Evolutionary conservation across 2,329 filamentous ascomycete genomes (phyloP).

Genomic region (Achaetomium macrosporum): DNA sequence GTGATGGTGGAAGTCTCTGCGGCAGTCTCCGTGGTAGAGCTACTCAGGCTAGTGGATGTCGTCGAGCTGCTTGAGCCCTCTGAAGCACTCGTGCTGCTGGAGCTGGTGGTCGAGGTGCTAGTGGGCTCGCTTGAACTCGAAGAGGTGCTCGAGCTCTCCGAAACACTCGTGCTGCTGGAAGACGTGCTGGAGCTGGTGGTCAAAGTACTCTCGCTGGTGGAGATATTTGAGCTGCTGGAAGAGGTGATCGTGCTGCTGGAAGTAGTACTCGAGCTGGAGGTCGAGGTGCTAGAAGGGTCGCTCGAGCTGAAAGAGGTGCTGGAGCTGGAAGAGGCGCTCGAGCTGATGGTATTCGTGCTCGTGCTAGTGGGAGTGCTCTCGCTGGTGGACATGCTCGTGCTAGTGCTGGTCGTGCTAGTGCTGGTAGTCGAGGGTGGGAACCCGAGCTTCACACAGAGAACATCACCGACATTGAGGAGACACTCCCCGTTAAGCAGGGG

Average conservation of each 20-base stretch:
- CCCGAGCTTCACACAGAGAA: conserved; percentile 16
- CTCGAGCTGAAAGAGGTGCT: too few relatives aligned
- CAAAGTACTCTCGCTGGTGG: too few relatives aligned
- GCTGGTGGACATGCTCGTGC: too few relatives aligned
- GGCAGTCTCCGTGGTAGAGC: conserved; percentile 1
- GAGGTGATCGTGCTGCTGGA: conserved; percentile 1
- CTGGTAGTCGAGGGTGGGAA: conserved; percentile 6
- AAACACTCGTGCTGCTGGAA: too few relatives aligned
- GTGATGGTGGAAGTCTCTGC: conserved; percentile 23
- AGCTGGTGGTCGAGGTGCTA: conserved; percentile 12
- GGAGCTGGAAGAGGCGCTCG: too few relatives aligned
- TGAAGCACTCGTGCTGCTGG: conserved; percentile 6
- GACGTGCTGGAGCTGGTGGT: too few relatives aligned
- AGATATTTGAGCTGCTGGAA: too few relatives aligned
- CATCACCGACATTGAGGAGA: conserved; percentile 2
- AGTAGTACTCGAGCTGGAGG: conserved; percentile 8
- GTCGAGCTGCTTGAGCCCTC: conserved; percentile 9
- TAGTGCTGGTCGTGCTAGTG: neutral
- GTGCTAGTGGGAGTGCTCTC: too few relatives aligned
- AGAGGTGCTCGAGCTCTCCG: too few relatives aligned
- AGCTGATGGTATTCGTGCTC: too few relatives aligned
- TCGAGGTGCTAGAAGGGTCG: neutral
- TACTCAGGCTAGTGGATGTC: conserved; percentile 4
- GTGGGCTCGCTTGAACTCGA: too few relatives aligned
- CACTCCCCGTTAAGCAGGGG: conserved; percentile 2